Conservation (phyloP, 2,329 filamentous ascomycete species). For the Ascochyta viciae-villosae region DNA sequence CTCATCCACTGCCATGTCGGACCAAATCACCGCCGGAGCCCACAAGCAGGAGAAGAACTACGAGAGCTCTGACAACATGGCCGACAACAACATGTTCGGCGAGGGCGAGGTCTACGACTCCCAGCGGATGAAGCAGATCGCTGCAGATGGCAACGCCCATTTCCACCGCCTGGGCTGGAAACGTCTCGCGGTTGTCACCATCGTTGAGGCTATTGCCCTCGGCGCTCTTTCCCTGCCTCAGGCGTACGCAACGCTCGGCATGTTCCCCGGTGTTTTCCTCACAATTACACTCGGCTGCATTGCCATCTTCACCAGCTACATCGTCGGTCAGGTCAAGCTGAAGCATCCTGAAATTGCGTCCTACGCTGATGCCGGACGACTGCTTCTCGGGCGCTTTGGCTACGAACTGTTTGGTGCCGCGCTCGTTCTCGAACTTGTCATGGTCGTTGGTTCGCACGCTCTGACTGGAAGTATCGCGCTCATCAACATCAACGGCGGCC, state of each 20-base stretch:
- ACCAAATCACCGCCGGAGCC: slow-evolving; percentile 8
- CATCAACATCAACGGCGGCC: slow-evolving; percentile 23
- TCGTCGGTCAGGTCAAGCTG: slow-evolving; percentile 23
- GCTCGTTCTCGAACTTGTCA: slow-evolving; percentile 23
- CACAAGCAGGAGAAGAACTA: slow-evolving; percentile 14
- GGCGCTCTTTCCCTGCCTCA: slow-evolving; percentile 20
- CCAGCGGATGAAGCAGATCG: slow-evolving; percentile 19
- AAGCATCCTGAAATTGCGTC: slow-evolving; percentile 20
- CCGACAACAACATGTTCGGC: slow-evolving; percentile 15
- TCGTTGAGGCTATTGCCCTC: slow-evolving; percentile 23
- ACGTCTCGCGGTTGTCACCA: slow-evolving; percentile 23
- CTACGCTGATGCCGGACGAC: slow-evolving; percentile 21
- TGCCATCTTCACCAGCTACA: slow-evolving; percentile 23
- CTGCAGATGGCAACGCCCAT: slow-evolving; percentile 20
- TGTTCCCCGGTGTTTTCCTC: slow-evolving; percentile 20
- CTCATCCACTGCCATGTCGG: not conserved
- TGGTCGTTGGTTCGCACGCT: slow-evolving; percentile 24
- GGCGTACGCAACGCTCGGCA: slow-evolving; percentile 22
- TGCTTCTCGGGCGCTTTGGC: slow-evolving; percentile 18
- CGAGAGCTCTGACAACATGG: slow-evolving; percentile 12
- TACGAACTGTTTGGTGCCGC: slow-evolving; percentile 22
- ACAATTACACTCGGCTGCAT: slow-evolving; percentile 17
- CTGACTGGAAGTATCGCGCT: slow-evolving; percentile 23
- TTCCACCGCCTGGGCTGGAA: slow-evolving; percentile 25
- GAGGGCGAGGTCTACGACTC: slow-evolving; percentile 20